Evolutionary conservation across 768 basidiomycete genomes (phyloP).

Genomic region (Strobilomyces dryophilus): DNA sequence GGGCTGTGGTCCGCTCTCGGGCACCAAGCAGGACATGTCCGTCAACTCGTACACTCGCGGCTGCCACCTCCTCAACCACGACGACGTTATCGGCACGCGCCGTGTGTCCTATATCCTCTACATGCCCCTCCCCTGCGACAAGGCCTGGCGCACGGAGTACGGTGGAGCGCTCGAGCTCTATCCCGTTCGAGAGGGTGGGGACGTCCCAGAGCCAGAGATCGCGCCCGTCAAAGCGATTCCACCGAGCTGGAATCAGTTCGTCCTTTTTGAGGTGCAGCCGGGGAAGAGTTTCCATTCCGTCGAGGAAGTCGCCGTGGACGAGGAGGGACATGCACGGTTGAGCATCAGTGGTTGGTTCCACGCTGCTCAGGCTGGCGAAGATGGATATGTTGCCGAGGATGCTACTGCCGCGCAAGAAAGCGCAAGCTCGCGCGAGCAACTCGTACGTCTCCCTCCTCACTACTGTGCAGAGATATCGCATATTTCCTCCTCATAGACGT

Average conservation of each 20-base stretch:
- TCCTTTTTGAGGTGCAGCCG: slow-evolving; percentile 91
- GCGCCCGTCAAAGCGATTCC: slow-evolving; percentile 65
- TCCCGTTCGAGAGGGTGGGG: slow-evolving; percentile 56
- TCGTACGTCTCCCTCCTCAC: slow-evolving; percentile 53
- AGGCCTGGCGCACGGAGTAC: slow-evolving; percentile 83
- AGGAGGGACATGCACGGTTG: slow-evolving; percentile 69
- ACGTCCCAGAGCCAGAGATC: slow-evolving; percentile 62
- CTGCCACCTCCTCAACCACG: slow-evolving; percentile 94
- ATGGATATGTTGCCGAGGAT: slow-evolving; percentile 65
- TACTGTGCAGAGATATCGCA: not conserved
- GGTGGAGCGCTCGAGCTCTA: slow-evolving; percentile 95
- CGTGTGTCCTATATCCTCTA: slow-evolving; percentile 96
- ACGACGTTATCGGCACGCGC: slow-evolving; percentile 95
- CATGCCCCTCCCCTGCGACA: slow-evolving; percentile 74
- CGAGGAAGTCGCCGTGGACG: slow-evolving; percentile 85
- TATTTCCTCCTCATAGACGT: slow-evolving; percentile 40
- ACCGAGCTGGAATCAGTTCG: slow-evolving; percentile 86
- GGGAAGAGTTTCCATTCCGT: slow-evolving; percentile 95
- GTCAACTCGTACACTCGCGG: slow-evolving; percentile 89
- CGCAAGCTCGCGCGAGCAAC: slow-evolving; percentile 89
- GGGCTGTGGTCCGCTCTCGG: slow-evolving; percentile 88
- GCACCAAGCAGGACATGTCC: slow-evolving; percentile 91
- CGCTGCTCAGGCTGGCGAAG: slow-evolving; percentile 84
- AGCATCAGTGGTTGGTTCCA: slow-evolving; percentile 99
- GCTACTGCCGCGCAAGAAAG: slow-evolving; percentile 52